Evolutionary conservation across 2,329 filamentous ascomycete species (phyloP).

Genomic region (Anthostomella pinea): DNA sequence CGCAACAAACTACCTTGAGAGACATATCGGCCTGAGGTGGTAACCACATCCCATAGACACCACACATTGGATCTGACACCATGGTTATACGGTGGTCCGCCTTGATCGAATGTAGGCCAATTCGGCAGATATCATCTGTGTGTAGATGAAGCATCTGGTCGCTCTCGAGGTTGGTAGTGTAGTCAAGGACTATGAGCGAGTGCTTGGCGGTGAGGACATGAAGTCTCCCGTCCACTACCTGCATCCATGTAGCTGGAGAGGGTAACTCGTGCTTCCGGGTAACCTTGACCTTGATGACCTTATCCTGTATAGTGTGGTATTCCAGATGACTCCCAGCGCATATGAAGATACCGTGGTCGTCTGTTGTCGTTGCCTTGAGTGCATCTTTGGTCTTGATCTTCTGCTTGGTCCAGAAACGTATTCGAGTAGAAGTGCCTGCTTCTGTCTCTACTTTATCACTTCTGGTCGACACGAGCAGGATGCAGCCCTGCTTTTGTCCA

Average conservation of each 20-base stretch:
- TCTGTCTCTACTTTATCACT: constrained; percentile 16
- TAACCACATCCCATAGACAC: constrained; percentile 50
- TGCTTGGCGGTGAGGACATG: constrained; percentile 52
- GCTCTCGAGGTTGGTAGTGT: constrained; percentile 36
- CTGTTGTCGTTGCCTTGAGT: constrained; percentile 55
- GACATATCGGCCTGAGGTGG: constrained; percentile 42
- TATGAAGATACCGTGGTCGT: constrained; percentile 55
- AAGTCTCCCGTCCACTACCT: constrained; percentile 45
- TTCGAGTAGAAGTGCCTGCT: constrained; percentile 29
- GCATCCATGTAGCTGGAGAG: constrained; percentile 51
- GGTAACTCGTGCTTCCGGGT: constrained; percentile 47
- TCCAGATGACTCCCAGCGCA: constrained; percentile 52
- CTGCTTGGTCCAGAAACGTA: constrained; percentile 55
- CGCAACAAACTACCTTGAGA: constrained; percentile 52
- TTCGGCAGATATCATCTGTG: constrained; percentile 44
- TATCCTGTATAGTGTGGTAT: constrained; percentile 56
- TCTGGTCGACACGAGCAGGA: constrained; percentile 55
- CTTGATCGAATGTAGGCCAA: constrained; percentile 45
- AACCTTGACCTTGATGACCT: constrained; percentile 48
- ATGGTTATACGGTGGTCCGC: constrained; percentile 45
- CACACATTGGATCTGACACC: constrained; percentile 45
- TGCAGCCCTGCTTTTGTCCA: constrained; percentile 40
- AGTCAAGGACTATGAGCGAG: constrained; percentile 55
- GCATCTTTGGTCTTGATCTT: constrained; percentile 45
- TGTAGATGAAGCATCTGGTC: constrained; percentile 41